Base-by-base conservation (phyloP, 768 basidiomycete genomes). In the Mycena rosella region DNA sequence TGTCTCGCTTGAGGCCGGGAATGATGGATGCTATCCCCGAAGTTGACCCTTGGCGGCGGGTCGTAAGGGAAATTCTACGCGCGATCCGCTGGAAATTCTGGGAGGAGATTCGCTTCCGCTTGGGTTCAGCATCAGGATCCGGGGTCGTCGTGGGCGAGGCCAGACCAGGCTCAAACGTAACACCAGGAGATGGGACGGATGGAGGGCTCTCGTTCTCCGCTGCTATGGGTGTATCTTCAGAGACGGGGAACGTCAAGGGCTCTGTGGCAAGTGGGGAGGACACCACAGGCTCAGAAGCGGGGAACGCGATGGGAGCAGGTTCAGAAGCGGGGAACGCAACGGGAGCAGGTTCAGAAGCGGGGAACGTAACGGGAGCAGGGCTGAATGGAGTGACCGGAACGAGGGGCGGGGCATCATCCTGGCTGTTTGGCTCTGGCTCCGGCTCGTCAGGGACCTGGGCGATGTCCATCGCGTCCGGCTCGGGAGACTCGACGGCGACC, bases 51-150 rank as follows among this genome's bases (percentile, higher is more conserved):
- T 87, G 86, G 29, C 89, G 86, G 51, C 86, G 85, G 0, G 89
- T 86, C 30, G 83, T 86, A 48, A 92, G 77, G 13, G 93, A 94
- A 61, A 95, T 90, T 68, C 88, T 84, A 66, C 92, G 83, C 18
- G 93, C 94, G 40, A 95, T 75, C 20, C 92, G 86, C 76, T 94
- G 92, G 83, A 96, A 93, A 74, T 95, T 95, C 76, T 96, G 94
- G 29, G 92, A 91, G 11, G 92, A 90, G 64, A 92, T 93, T 22
- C 92, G 87, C 75, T 91, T 93, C 67, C 93, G 84, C 81, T 93
- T 94, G 36, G 88, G 88, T 73, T 93, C 93, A n/a, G 86, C 75
- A 4, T 91, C 92, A 1, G 84, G 84, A 73, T 94, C 91, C 7
- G 93, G 92, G 9, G 92, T 89, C 3, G 87, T 82, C n/a, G 91